Conservation (phyloP, 148 eudicot species). For the Simmondsia chinensis region DNA sequence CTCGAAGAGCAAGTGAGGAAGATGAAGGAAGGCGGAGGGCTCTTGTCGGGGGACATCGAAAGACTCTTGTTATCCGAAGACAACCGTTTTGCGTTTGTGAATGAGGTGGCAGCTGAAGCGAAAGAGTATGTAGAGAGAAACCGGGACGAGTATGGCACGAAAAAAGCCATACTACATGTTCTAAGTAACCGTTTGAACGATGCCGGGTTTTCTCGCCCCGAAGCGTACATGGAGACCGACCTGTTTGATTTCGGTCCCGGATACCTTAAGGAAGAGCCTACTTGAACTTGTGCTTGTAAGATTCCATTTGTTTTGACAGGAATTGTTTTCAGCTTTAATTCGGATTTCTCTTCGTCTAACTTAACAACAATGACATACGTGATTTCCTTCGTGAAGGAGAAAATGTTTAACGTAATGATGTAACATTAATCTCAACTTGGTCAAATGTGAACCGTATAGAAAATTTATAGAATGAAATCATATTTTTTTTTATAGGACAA, state of each 20-base stretch:
- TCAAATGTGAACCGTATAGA: too few relatives aligned
- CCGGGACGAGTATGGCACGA: constrained; percentile 79
- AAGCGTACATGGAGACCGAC: constrained; percentile 65
- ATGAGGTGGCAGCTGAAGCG: constrained; percentile 88
- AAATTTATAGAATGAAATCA: too few relatives aligned
- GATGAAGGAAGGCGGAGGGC: constrained; percentile 64
- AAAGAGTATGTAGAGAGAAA: constrained; percentile 61
- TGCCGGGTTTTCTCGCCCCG: constrained; percentile 64
- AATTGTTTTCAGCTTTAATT: too few relatives aligned
- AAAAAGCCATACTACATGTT: constrained; percentile 90
- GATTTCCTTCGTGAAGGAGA: too few relatives aligned
- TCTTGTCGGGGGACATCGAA: constrained; percentile 56
- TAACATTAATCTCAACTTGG: too few relatives aligned
- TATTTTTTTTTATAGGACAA: too few relatives aligned
- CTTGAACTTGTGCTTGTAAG: too few relatives aligned
- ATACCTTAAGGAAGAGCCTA: constrained; percentile 44
- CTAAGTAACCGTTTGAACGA: constrained; percentile 87
- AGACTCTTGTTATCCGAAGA: constrained; percentile 68
- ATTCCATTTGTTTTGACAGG: too few relatives aligned
- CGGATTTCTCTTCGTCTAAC: too few relatives aligned
- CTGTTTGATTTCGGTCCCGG: constrained; percentile 67
- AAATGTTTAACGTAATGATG: too few relatives aligned
- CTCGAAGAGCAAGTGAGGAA: constrained; percentile 82
- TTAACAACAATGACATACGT: too few relatives aligned
- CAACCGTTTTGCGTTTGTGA: constrained; percentile 73